phyloP scores from a whole-genome alignment of 805 yeast species.

The Candida nonsorbophila region DNA sequence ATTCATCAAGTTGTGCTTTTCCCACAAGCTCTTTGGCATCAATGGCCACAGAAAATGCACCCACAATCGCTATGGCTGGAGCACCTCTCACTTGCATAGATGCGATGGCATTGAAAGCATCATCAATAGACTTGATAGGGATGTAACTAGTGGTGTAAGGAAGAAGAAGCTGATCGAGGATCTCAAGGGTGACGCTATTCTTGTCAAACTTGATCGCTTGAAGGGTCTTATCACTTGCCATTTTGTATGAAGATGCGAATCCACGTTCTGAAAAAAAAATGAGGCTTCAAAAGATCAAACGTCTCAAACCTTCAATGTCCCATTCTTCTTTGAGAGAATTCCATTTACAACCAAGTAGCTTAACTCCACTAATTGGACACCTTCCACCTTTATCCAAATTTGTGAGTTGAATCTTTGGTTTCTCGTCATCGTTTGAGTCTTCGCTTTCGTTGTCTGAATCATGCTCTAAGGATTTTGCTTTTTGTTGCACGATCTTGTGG shows the following conservation, averaged over 20 bases:
- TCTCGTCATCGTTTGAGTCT: slow-evolving; percentile 12
- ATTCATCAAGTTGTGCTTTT: slow-evolving; percentile 14
- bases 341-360: slow-evolving; percentile 66
- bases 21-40: slow-evolving; percentile 38
- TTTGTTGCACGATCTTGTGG: slow-evolving; percentile 24
- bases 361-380: slow-evolving; percentile 80
- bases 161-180: slow-evolving; percentile 75
- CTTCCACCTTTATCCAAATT: slow-evolving; percentile 50
- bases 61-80: slow-evolving; percentile 96
- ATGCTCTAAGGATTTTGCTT: slow-evolving; percentile 7
- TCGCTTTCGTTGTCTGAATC: slow-evolving; percentile 13
- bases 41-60: slow-evolving; percentile 76
- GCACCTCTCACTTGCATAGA: slow-evolving; percentile 97
- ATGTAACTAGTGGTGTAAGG: slow-evolving; percentile 78
- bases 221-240: slow-evolving; percentile 15
- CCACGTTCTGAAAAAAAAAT: neutral
- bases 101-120: slow-evolving; percentile 79
- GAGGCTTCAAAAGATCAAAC: slow-evolving; percentile 52
- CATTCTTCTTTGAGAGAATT: slow-evolving; percentile 54
- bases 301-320: slow-evolving; percentile 71
- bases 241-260: neutral
- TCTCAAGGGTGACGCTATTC: slow-evolving; percentile 40
- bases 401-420: slow-evolving; percentile 4
- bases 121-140: slow-evolving; percentile 55
- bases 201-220: slow-evolving; percentile 67